These are phyloP conservation scores for Nematodospora valgi DNA, from an alignment of 805 yeast genomes.

Conservation along the genomic window DNA sequence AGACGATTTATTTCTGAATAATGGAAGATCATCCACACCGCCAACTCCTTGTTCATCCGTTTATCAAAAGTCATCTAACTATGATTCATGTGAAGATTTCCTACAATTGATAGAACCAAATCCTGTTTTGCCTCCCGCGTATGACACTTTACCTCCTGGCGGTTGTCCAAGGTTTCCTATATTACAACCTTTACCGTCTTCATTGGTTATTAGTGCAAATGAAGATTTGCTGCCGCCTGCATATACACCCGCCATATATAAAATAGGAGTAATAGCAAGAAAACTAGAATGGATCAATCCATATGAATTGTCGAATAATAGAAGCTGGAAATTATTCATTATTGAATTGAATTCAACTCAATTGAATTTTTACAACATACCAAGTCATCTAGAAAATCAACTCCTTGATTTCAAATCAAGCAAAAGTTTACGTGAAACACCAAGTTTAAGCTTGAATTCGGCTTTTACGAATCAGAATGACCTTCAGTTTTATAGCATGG, in stretches of 20 bases:
- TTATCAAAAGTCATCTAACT: background rate
- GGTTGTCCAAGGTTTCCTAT: constrained; percentile 42
- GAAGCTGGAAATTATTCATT: constrained; percentile 69
- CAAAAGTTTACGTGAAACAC: constrained; percentile 3
- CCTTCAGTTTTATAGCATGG: constrained; percentile 23
- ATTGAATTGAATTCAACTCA: constrained; percentile 86
- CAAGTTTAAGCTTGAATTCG: constrained; percentile 14
- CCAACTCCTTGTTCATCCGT: constrained; percentile 6
- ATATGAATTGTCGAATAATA: constrained; percentile 58
- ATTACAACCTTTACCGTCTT: background rate
- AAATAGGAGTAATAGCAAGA: constrained; percentile 53
- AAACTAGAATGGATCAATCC: constrained; percentile 80
- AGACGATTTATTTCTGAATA: constrained; percentile 7
- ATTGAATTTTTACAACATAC: constrained; percentile 58
- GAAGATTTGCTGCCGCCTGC: constrained; percentile 50
- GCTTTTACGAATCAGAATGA: constrained; percentile 22
- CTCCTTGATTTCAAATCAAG: constrained; percentile 19
- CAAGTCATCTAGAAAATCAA: constrained; percentile 27
- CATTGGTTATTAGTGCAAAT: background rate
- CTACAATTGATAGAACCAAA: constrained; percentile 34
- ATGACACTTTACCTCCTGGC: constrained; percentile 38
- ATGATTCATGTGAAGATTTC: constrained; percentile 12
- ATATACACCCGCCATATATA: constrained; percentile 64
- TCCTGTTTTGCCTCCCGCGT: constrained; percentile 38
- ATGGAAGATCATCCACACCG: constrained; percentile 4